Evolutionary conservation across 495 filamentous ascomycete species (phyloP).

Genomic region (Saxispiralis lemnorum): DNA sequence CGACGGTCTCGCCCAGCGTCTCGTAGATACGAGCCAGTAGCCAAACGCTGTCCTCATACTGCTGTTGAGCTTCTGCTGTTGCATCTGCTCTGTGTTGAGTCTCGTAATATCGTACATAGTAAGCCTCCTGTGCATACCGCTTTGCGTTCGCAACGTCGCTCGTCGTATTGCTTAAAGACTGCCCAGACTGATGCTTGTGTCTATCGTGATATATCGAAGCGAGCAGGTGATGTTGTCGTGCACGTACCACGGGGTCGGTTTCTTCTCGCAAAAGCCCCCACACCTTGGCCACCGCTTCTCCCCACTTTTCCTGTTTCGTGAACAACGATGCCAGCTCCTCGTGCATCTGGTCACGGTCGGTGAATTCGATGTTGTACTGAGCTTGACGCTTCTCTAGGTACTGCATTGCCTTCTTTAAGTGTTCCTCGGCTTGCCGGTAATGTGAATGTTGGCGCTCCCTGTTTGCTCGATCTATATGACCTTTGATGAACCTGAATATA

Average conservation of each 20-base stretch:
- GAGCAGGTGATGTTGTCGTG: slow-evolving; percentile 5
- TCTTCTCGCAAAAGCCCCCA: background rate
- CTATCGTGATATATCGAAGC: slow-evolving; percentile 2
- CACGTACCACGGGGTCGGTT: background rate
- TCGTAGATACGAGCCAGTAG: background rate
- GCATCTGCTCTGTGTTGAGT: background rate
- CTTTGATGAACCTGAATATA: slow-evolving; percentile 1
- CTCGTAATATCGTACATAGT: background rate
- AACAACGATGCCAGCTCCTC: slow-evolving; percentile 5
- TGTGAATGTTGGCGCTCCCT: slow-evolving; percentile 2
- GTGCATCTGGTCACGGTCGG: background rate
- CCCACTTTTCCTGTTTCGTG: background rate
- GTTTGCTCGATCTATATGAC: background rate
- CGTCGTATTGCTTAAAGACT: background rate
- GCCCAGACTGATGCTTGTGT: background rate
- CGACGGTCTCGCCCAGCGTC: background rate
- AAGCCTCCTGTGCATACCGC: slow-evolving; percentile 1
- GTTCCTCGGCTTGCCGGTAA: slow-evolving; percentile 4
- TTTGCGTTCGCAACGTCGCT: background rate
- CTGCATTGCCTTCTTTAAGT: background rate
- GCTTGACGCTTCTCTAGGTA: slow-evolving; percentile 2
- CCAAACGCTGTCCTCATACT: background rate
- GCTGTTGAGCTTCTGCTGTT: background rate
- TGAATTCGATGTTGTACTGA: slow-evolving; percentile 2
- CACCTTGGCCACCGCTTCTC: slow-evolving; percentile 3